These are phyloP conservation scores for Halophytophthora batemanensis DNA, from an alignment of 352 stramenopile genomes.

Conservation along the genomic window DNA sequence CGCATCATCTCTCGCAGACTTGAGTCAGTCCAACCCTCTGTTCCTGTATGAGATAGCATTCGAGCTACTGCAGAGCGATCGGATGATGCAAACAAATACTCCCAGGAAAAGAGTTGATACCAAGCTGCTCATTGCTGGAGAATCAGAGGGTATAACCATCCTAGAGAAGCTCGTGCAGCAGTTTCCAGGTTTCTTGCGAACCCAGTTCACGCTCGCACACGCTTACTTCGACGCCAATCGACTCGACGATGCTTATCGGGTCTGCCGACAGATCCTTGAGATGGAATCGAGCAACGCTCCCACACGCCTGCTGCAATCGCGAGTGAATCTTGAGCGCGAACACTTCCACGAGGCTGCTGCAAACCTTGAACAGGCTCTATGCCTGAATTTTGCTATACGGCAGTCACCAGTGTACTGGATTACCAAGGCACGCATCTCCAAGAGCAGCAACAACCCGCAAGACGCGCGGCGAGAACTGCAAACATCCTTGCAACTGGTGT, in stretches of 20 bases:
- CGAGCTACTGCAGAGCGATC: slow-evolving; percentile 70
- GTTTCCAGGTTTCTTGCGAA: slow-evolving; percentile 80
- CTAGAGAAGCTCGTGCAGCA: slow-evolving; percentile 83
- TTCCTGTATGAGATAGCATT: slow-evolving; percentile 87
- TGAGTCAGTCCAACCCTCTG: slow-evolving; percentile 81
- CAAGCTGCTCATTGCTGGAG: not conserved
- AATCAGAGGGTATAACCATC: slow-evolving; percentile 41
- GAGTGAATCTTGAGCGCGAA: slow-evolving; percentile 74
- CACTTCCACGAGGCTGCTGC: slow-evolving; percentile 67
- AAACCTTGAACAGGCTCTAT: slow-evolving; percentile 86
- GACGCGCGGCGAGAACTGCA: slow-evolving; percentile 83
- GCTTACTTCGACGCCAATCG: slow-evolving; percentile 68
- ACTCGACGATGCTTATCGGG: slow-evolving; percentile 78
- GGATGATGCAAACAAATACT: slow-evolving; percentile 3
- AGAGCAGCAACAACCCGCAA: slow-evolving; percentile 68
- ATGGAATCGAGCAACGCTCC: slow-evolving; percentile 74
- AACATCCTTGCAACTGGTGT: slow-evolving; percentile 69
- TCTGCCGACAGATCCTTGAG: slow-evolving; percentile 70
- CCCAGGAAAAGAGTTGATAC: slow-evolving; percentile 12
- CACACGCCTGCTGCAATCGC: slow-evolving; percentile 82
- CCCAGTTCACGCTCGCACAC: slow-evolving; percentile 81
- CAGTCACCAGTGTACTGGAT: slow-evolving; percentile 85
- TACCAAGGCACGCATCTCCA: slow-evolving; percentile 84
- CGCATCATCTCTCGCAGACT: slow-evolving; percentile 70
- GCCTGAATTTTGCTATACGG: slow-evolving; percentile 86